Conservation (phyloP, 352 stramenopile species). For the Globisporangium camurandrum region DNA sequence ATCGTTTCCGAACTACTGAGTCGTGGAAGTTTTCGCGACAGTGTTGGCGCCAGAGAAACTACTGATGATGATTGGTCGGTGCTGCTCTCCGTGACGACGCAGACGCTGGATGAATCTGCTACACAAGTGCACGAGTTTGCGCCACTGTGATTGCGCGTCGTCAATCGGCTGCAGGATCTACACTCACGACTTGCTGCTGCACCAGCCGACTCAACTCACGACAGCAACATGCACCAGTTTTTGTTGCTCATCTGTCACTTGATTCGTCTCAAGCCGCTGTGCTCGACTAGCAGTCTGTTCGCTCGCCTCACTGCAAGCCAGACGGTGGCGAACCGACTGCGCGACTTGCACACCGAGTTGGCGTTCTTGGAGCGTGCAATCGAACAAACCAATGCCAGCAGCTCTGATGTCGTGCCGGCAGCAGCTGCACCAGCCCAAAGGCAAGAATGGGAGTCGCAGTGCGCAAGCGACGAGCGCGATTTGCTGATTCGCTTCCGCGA, state of each 20-base stretch:
- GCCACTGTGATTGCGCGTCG: background rate
- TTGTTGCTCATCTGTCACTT: slow-evolving; percentile 1
- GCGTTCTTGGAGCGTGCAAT: slow-evolving; percentile 1
- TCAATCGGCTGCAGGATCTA: background rate
- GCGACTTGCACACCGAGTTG: slow-evolving; percentile 2
- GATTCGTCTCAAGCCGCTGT: background rate
- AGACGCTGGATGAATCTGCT: background rate
- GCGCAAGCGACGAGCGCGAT: background rate
- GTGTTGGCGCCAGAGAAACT: background rate
- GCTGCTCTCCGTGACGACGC: background rate
- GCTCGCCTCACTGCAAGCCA: background rate
- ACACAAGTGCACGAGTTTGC: background rate
- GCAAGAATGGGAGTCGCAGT: background rate
- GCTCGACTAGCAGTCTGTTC: background rate
- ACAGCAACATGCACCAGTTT: background rate
- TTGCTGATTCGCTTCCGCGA: background rate
- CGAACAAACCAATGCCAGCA: background rate
- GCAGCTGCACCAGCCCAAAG: background rate
- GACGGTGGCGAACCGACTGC: background rate
- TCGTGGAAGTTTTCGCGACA: background rate
- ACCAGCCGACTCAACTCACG: background rate
- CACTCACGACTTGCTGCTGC: background rate
- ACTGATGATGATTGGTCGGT: background rate
- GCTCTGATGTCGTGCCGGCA: background rate
- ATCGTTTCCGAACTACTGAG: background rate